Base-by-base conservation (phyloP, 345 rosid species). In the Eucalyptus victrix region DNA sequence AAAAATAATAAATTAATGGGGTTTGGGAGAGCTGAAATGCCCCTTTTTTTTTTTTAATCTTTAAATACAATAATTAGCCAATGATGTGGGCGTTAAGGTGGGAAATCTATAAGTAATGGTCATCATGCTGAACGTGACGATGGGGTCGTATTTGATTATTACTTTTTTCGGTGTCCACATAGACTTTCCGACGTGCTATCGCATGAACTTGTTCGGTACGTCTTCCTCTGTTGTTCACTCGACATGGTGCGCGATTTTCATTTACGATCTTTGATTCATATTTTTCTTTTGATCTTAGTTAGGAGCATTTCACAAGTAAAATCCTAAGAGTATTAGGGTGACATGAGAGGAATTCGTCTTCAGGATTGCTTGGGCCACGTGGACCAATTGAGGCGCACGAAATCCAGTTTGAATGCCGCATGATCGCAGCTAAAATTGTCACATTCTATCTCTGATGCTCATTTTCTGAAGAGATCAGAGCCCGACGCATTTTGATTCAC, bases 301-400 rank as follows among this genome's bases (percentile, higher is more conserved):
- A 11, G 13, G 45, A 76, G 83, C 28, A 37, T 24, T 76, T 76
- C 26, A 11, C 8, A 8, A 37, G 24, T 34, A 21, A 10, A 9
- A 3, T 11, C 26, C 14, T 1, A 4, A 37, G 3, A 4, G 8
- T 1, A 19, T 18, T 11, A 3, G 8, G 26, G 4, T 3, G 26
- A 17, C 12, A 1, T 3, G 42, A 3, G 45, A 21, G 3, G 44
- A 18, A 26, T 2, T 23, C 28, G 2, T 37, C 24, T 21, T 21
- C 0, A 23, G 0, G 83, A 37, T 37, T 30, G 15, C 8, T 1
- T 12, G 0, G 9, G 34, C 0, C 1, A 60, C 4, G 69, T 13
- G 32, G 1, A 60, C 8, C 6, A 6, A 60, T 28, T 4, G 9
- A 13, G 17, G 69, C 16, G 2, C 9, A 13, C 1, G 34, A 28